Evolutionary conservation across 805 yeast genomes (phyloP).

Genomic region (Zygotorulaspora chibaensis): DNA sequence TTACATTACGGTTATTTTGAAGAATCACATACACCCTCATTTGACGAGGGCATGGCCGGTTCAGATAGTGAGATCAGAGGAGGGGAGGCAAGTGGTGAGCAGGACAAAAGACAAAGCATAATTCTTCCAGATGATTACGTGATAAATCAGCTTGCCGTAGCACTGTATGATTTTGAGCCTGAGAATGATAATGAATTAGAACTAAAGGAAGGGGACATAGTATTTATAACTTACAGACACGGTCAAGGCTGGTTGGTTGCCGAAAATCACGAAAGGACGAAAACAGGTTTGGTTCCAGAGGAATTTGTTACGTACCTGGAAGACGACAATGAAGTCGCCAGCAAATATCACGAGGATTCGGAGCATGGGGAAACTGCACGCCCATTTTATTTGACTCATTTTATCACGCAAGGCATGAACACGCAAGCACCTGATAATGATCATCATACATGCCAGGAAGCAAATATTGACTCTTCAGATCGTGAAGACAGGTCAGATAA

Average conservation of each 20-base stretch:
- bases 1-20: slow-evolving; percentile 58
- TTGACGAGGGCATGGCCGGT: slow-evolving; percentile 25
- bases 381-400: slow-evolving; percentile 44
- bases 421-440: neutral
- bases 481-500: slow-evolving; percentile 14
- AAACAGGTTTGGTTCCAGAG: slow-evolving; percentile 89
- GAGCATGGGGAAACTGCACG: slow-evolving; percentile 27
- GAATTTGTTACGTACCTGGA: slow-evolving; percentile 68
- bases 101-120: slow-evolving; percentile 30
- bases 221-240: slow-evolving; percentile 84
- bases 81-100: slow-evolving; percentile 17
- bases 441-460: slow-evolving; percentile 1
- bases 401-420: slow-evolving; percentile 29
- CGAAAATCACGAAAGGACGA: slow-evolving; percentile 40
- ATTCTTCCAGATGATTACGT: slow-evolving; percentile 36
- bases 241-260: slow-evolving; percentile 99
- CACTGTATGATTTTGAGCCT: slow-evolving; percentile 83
- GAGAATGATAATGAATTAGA: slow-evolving; percentile 91
- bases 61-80: slow-evolving; percentile 16
- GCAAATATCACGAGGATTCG: slow-evolving; percentile 19
- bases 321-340: slow-evolving; percentile 13
- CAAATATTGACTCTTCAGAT: slow-evolving; percentile 22
- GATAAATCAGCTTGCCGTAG: slow-evolving; percentile 62
- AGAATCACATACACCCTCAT: slow-evolving; percentile 13
- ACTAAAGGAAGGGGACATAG: slow-evolving; percentile 71